Evolutionary conservation across 1,284 basidiomycete species (phyloP), one percentile per base, ranked within the genome.

Genomic region (Ustilago vetiveriae): DNA sequence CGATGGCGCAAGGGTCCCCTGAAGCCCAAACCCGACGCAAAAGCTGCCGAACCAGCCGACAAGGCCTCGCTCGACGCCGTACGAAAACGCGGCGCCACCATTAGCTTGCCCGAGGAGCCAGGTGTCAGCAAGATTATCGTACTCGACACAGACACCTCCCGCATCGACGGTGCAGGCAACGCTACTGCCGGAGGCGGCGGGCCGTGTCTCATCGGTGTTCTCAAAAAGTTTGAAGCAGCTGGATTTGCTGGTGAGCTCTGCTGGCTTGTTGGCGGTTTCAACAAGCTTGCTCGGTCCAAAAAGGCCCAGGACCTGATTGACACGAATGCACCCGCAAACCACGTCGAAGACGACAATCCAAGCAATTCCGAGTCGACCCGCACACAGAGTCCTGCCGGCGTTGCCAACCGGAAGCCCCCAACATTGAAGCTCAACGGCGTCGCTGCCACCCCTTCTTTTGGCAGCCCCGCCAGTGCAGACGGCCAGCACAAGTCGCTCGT

Each of bases 191-290:
- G 80, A 16, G 78, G 76, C 17, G 78, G 79, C 32, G 76, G 70
- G 9, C 66, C 80, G 6, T 80, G 79, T 33, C 54, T 82, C 14
- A 54, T 74, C 11, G 78, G 80, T 17, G 39, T 82, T 26, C 74
- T 82, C 38, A 72, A 73, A 44, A 82, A 82, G 47, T 82, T 82
- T 35, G 70, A 75, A 22, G 60, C 58, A 1, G 79, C 76, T 10
- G 75, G 74, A 2, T 82, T 70, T 40, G 59, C 58, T 0, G 81
- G 79, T 23, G 65, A 74, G 37, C 65, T 82, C 10, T 62, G 71
- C 52, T 82, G 80, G 80, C 66, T 82, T 2, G 64, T 66, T 19
- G 81, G 80, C 9, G 81, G 81, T 24, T 82, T 80, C 56, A 73
- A 73, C 43, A 56, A 56, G 50, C 59, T 72, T 10, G 55, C 44